These are phyloP conservation scores for Candida cerambycidarum DNA, from an alignment of 805 yeast genomes.

Conservation along the genomic window DNA sequence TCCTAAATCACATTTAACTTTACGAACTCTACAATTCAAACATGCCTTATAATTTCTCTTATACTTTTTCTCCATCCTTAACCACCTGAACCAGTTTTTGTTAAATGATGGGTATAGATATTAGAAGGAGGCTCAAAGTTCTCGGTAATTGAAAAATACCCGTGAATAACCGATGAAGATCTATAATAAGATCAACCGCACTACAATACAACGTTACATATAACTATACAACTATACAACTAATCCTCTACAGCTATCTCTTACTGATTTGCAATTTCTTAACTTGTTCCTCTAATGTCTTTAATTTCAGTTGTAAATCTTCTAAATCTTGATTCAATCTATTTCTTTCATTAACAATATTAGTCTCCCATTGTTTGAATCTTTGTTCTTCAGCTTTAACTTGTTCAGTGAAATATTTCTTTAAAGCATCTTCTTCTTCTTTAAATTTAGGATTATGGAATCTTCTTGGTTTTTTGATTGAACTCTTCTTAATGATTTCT, in stretches of 20 bases:
- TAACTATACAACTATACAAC: background rate
- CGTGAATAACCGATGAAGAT: conserved; percentile 12
- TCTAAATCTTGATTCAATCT: conserved; percentile 92
- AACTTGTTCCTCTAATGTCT: conserved; percentile 73
- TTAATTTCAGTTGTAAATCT: conserved; percentile 76
- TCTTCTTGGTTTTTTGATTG: conserved; percentile 52
- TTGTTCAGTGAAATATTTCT: conserved; percentile 94
- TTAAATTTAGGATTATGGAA: conserved; percentile 84
- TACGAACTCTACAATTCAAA: conserved; percentile 77
- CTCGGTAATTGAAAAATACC: conserved; percentile 6
- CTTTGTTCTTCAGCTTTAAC: conserved; percentile 94
- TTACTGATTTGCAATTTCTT: conserved; percentile 50
- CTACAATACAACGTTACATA: conserved; percentile 5
- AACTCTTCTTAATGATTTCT: conserved; percentile 28
- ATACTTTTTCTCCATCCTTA: conserved; percentile 33
- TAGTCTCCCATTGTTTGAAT: conserved; percentile 98
- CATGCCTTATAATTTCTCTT: conserved; percentile 81
- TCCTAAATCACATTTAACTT: conserved; percentile 85
- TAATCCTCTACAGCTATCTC: conserved; percentile 13
- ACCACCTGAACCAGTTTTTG: too few species aligned
- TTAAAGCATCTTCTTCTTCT: conserved; percentile 93
- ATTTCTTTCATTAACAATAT: conserved; percentile 91
- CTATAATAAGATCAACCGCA: background rate
- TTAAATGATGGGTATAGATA: background rate
- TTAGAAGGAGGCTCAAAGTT: background rate